Evolutionary conservation across 2,329 filamentous ascomycete species (phyloP), one percentile per base, ranked within the genome.

Genomic region (Fusarium nisikadoi): DNA sequence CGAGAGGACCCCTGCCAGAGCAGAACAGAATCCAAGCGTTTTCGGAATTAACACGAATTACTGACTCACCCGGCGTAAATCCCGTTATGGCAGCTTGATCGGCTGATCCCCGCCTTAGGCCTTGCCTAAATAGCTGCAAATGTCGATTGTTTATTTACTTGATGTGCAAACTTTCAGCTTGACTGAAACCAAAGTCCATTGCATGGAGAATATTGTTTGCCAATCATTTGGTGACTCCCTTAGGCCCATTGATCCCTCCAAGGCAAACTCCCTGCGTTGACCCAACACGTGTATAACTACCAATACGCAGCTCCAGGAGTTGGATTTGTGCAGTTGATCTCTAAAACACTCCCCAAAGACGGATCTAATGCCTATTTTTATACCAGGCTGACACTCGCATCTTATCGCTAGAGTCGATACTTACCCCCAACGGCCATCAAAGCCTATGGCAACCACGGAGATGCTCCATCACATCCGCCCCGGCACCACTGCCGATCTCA

Each of bases 401-500:
- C 31, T 38, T 46, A 45, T 43, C 19, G 13, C 39, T 16, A 17
- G 39, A 38, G 13, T 42, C 27, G 19, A 16, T 25, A 23, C 33
- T 45, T 31, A 50, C 33, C 42, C 36, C 27, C 43, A 47, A 33
- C 23, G 36, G 23, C 39, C 47, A 36, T 46, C 45, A 52, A 57
- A 12, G 17, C 29, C 23, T 31, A 76, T 75, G 73, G 20, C 66
- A 20, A 23, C 65, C 52, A 55, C 69, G 20, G 43, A 63, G 23
- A 23, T 78, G 75, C 61, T 31, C 25, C 49, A 68, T 68, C 71
- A 57, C 54, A 57, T 83, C 71, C 81, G 80, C 33, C 77, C 80
- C 13, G 80, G 80, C 55, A 67, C 66, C 29, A 68, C 64, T 39
- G 71, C 77, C 50, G 81, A 83, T 73, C n/a, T 80, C 35, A 54